Evolutionary conservation across 371 early-diverging fungal genomes (phyloP), one percentile per base, ranked within the genome.

Genomic region (Chytridium lagenaria): DNA sequence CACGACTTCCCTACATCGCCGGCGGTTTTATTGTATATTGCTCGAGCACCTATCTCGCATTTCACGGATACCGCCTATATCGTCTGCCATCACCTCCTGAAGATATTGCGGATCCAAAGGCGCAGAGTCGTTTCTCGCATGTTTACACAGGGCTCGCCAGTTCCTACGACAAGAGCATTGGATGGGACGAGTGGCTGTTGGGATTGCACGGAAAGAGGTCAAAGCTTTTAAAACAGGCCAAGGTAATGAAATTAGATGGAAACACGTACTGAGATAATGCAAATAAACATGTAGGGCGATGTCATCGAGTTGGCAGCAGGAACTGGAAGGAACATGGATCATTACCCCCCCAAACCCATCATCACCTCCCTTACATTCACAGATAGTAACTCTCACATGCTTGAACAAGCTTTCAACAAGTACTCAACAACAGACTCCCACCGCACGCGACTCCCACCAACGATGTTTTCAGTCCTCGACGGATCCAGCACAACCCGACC

Each of bases 301-400:
- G 79, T 81, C 22, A 66, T 81, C 55, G 81, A 80, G 69, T 65
- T 91, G 37, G 86, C 90, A 0, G 84, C 88, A 2, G 93, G 93
- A 5, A 93, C 93, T 33, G 91, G 91, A 0, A 83, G 92, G 50
- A 93, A 93, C 78, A 79, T 90, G 68, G 76, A 71, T 10, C 89
- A 86, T 78, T 93, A 90, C 73, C 78, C 78, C 15, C 66, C 79
- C 51, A 50, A 69, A 12, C 39, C 59, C 28, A 39, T 30, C 44
- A 57, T 82, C 40, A 70, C 59, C 2, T 80, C 81, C 1, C 77
- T 87, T 37, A 90, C 88, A 0, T 77, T 92, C 50, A 86, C 89
- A 10, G 93, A 93, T 73, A 71, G 79, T 5, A 86, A 82, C 61
- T 61, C 57, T 5, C 71, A 82, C 5, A 93, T 93, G 93, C 82